These are phyloP conservation scores for Nitzschia inconspicua DNA, from an alignment of 108 stramenopile species.

Conservation along the genomic window DNA sequence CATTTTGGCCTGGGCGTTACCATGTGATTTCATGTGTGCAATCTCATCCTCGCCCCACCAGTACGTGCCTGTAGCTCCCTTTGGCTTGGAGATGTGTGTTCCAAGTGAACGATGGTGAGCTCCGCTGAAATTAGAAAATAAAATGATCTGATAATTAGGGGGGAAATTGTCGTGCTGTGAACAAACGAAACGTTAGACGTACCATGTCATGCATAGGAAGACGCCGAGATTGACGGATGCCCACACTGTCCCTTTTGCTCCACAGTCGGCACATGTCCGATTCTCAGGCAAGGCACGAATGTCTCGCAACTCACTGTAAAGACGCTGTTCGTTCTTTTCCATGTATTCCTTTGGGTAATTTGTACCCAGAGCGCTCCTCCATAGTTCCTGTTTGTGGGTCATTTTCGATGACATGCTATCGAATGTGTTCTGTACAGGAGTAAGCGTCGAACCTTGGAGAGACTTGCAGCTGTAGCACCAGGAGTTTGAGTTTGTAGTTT, in stretches of 20 bases:
- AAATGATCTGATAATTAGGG: no score
- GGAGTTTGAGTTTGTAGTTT: no score
- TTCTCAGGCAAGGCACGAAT: constrained; percentile 26
- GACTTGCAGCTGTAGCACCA: no score
- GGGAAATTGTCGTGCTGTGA: no score
- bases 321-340: constrained; percentile 13
- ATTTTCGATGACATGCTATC: no score
- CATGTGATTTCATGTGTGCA: constrained; percentile 23
- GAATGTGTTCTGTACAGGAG: no score
- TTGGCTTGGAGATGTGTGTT: constrained; percentile 67
- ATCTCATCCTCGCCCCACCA: constrained; percentile 35
- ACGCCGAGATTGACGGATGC: constrained; percentile 51
- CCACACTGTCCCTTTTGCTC: constrained; percentile 24
- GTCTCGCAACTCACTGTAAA: constrained; percentile 11
- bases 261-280: constrained; percentile 40
- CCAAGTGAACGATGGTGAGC: constrained; percentile 77
- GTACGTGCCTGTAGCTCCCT: constrained; percentile 36
- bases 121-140: no score
- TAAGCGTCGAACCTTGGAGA: no score
- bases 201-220: constrained; percentile 74
- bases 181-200: no score
- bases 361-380: constrained; percentile 38
- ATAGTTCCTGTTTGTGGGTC: no score
- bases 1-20: constrained; percentile 18
- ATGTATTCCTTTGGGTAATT: constrained; percentile 22